phyloP scores from a whole-genome alignment of 768 basidiomycete species.

The Russula ochroleuca region DNA sequence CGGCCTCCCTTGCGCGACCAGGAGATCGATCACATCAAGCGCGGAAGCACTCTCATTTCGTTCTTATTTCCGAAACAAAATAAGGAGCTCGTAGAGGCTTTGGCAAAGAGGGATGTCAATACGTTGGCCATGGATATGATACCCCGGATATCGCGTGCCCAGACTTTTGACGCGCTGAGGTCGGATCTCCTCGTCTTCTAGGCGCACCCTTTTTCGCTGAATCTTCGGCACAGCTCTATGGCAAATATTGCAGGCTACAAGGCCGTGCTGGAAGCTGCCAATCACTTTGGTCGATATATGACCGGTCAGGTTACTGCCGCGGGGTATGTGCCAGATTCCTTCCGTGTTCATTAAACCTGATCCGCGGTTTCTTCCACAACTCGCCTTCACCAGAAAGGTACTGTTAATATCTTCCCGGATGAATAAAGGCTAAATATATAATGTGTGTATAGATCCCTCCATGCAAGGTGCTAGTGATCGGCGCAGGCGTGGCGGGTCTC shows the following conservation, averaged over 20 bases:
- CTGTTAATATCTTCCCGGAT: slow-evolving; percentile 1
- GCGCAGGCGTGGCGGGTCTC: slow-evolving; percentile 84
- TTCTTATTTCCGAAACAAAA: slow-evolving; percentile 85
- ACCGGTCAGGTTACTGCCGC: slow-evolving; percentile 91
- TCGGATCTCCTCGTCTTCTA: slow-evolving; percentile 31
- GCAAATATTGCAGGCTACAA: slow-evolving; percentile 94
- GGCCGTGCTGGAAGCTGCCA: slow-evolving; percentile 85
- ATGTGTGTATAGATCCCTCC: slow-evolving; percentile 62
- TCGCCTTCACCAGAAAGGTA: slow-evolving; percentile 41
- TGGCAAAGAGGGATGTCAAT: slow-evolving; percentile 62
- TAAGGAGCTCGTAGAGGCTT: slow-evolving; percentile 62
- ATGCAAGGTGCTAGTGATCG: slow-evolving; percentile 82
- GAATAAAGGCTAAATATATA: slow-evolving; percentile 9
- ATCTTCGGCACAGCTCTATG: slow-evolving; percentile 62
- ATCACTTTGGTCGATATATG: slow-evolving; percentile 83
- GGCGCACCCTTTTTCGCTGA: neutral
- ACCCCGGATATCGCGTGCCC: slow-evolving; percentile 85
- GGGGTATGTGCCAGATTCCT: slow-evolving; percentile 50
- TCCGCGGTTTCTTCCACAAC: slow-evolving; percentile 1
- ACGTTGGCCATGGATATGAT: slow-evolving; percentile 91
- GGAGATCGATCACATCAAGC: slow-evolving; percentile 59
- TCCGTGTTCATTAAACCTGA: slow-evolving; percentile 1
- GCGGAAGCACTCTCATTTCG: slow-evolving; percentile 76
- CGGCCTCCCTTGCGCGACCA: slow-evolving; percentile 63
- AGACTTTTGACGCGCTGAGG: slow-evolving; percentile 88